Evolutionary conservation across 176 grass and related monocot species (phyloP).

Genomic region (Oryza meyeriana): DNA sequence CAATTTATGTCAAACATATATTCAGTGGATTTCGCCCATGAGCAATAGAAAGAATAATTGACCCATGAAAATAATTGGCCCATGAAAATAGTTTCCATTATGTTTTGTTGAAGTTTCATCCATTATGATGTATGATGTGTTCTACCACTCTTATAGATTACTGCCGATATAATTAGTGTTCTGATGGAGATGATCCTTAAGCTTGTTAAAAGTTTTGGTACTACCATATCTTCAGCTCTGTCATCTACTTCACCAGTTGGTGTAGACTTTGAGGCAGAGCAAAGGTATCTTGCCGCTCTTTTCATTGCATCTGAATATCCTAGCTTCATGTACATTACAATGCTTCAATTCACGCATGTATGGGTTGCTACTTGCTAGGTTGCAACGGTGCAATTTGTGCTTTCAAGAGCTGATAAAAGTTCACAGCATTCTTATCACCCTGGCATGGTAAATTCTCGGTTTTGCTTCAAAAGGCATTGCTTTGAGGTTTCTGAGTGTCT

Average conservation of each 20-base stretch:
- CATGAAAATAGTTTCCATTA: too few relatives aligned
- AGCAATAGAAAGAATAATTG: too few relatives aligned
- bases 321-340: slow-evolving; percentile 13
- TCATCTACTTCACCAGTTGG: slow-evolving; percentile 43
- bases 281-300: slow-evolving; percentile 41
- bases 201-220: slow-evolving; percentile 56
- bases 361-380: slow-evolving; percentile 34
- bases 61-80: too few relatives aligned
- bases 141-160: slow-evolving; percentile 53
- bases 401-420: slow-evolving; percentile 59
- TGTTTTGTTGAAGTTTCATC: slow-evolving; percentile 31
- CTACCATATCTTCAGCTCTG: slow-evolving; percentile 56
- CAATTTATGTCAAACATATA: too few relatives aligned
- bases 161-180: slow-evolving; percentile 52
- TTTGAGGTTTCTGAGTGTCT: too few relatives aligned
- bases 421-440: slow-evolving; percentile 28
- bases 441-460: slow-evolving; percentile 41
- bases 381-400: slow-evolving; percentile 56
- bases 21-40: too few relatives aligned
- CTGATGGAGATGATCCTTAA: slow-evolving; percentile 57
- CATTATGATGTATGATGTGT: slow-evolving; percentile 28
- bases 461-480: background rate
- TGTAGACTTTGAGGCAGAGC: slow-evolving; percentile 59
- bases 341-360: slow-evolving; percentile 20
- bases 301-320: slow-evolving; percentile 2